Conservation (phyloP, 2,329 filamentous ascomycete genomes). For the Clarireedia hainanense region DNA sequence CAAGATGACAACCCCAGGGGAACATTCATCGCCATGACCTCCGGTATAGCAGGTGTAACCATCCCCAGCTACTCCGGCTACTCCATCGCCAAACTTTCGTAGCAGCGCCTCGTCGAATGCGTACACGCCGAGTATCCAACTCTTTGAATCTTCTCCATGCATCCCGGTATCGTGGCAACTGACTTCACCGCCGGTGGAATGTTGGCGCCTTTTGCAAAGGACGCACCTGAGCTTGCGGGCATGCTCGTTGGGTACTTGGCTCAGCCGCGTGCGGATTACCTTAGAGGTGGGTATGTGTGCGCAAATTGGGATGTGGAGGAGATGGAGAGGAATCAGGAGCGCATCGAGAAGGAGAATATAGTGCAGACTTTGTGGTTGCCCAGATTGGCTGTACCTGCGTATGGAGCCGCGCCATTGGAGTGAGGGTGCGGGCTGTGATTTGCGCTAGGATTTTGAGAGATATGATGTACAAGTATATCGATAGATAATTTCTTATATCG, state of each 20-base stretch:
- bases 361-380: too few species aligned
- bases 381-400: too few species aligned
- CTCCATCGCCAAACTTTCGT: background rate
- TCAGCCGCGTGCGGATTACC: background rate
- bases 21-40: background rate
- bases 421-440: too few species aligned
- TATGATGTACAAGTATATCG: too few species aligned
- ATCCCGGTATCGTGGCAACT: background rate
- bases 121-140: background rate
- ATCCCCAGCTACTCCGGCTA: background rate
- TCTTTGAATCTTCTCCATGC: background rate
- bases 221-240: background rate
- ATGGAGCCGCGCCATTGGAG: too few species aligned
- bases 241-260: background rate
- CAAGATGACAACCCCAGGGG: background rate
- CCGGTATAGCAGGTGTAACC: background rate
- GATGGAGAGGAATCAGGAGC: background rate
- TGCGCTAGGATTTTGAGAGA: too few species aligned
- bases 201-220: background rate
- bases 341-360: too few species aligned
- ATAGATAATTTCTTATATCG: too few species aligned
- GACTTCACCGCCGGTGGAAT: background rate
- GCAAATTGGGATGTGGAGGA: background rate
- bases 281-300: background rate
- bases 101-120: background rate